phyloP scores from a whole-genome alignment of 257 asterid genomes.

The Solanum rostratum region DNA sequence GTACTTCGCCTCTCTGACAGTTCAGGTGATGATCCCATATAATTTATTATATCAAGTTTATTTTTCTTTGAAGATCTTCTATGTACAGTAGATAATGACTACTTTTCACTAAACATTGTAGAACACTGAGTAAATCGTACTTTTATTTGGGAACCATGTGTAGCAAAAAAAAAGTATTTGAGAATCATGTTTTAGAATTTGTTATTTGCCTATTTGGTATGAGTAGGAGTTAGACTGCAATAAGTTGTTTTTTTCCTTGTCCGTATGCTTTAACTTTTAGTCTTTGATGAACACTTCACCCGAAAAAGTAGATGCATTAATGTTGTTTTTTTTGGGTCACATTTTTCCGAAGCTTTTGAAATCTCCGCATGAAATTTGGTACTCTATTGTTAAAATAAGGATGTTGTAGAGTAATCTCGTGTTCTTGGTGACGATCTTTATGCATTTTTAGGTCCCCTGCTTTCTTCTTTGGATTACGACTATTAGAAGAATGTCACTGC shows the following conservation, averaged over 20 bases:
- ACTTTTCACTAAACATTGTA: neutral
- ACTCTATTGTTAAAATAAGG: neutral
- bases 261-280: neutral
- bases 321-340: neutral
- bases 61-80: neutral
- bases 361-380: neutral
- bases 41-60: neutral
- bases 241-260: neutral
- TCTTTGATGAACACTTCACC: neutral
- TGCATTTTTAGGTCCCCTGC: conserved; percentile 48
- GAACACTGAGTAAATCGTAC: neutral
- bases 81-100: neutral
- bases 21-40: conserved; percentile 56
- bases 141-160: neutral
- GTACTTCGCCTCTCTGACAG: conserved; percentile 44
- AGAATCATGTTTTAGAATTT: neutral
- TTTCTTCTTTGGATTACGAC: conserved; percentile 63
- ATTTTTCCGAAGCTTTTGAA: neutral
- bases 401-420: neutral
- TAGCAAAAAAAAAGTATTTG: neutral
- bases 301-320: neutral
- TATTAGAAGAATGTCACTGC: conserved; percentile 75
- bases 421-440: neutral
- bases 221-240: neutral
- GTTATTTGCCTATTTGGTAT: neutral